phyloP scores from a whole-genome alignment of 768 basidiomycete species.

The Boletus vinaceobasis region DNA sequence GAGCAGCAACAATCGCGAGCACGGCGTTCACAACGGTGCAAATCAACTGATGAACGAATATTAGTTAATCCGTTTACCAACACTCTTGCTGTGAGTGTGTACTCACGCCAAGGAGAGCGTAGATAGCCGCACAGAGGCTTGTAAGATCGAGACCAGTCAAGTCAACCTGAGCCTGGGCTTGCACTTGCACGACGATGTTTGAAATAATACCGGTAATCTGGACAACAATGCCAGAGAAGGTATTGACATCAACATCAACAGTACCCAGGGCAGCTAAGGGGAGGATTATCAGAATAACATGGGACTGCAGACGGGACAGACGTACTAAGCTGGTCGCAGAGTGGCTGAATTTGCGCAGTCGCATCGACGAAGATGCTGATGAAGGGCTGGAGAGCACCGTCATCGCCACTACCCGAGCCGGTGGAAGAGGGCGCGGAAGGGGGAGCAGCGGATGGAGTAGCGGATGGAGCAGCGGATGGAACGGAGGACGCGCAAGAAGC shows the following conservation, averaged over 20 bases:
- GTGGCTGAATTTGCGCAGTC: not conserved
- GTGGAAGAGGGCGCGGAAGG: too few species aligned
- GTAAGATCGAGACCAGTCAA: not conserved
- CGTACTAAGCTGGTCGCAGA: constrained; percentile 1
- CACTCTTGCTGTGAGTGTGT: too few species aligned
- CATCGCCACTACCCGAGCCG: not conserved
- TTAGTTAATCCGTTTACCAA: not conserved
- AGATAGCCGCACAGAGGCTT: not conserved
- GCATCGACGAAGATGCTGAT: not conserved
- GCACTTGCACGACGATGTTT: not conserved
- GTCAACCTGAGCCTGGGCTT: not conserved
- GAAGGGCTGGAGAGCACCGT: not conserved
- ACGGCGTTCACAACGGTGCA: not conserved
- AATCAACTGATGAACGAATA: not conserved
- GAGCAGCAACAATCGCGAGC: not conserved
- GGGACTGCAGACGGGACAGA: rapidly evolving
- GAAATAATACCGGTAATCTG: constrained; percentile 1
- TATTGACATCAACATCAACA: not conserved
- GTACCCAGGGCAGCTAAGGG: not conserved
- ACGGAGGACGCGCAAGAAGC: not conserved
- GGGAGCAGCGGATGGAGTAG: not conserved
- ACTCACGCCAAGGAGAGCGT: constrained; percentile 5
- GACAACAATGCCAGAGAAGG: not conserved
- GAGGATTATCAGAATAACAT: not conserved
- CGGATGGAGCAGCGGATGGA: not conserved